phyloP scores from a whole-genome alignment of 2,329 filamentous ascomycete species.

The Fusarium goolgardi region DNA sequence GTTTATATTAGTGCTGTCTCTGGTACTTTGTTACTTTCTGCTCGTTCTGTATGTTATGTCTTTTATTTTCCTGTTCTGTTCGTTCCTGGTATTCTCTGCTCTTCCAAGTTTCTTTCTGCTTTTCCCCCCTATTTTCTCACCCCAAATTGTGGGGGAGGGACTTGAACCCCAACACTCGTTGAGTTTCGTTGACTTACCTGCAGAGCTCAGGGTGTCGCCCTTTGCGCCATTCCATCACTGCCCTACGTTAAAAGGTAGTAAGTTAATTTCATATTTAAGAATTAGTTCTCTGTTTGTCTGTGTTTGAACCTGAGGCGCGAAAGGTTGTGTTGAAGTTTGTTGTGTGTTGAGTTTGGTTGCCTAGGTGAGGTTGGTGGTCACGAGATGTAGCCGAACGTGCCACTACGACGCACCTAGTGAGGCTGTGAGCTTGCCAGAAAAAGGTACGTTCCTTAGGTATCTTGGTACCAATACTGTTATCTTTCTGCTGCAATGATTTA shows the following conservation, averaged over 20 bases:
- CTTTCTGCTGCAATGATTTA: rapidly evolving
- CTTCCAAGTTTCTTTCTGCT: rapidly evolving
- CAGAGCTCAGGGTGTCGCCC: conserved; percentile 20
- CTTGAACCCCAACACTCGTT: conserved; percentile 5
- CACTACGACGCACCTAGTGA: no score
- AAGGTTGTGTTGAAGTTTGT: background rate
- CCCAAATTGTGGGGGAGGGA: background rate
- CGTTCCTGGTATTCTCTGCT: background rate
- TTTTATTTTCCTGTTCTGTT: background rate
- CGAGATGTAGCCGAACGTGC: no score
- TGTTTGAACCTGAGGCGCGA: no score
- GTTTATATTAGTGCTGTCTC: background rate
- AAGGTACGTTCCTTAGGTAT: background rate
- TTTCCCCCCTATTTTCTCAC: background rate
- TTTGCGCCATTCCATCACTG: conserved; percentile 26
- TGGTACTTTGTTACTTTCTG: background rate
- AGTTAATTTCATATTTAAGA: background rate
- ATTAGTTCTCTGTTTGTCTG: background rate
- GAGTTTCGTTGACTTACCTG: conserved; percentile 10
- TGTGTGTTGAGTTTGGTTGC: background rate
- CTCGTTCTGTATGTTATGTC: background rate
- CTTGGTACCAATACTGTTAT: background rate
- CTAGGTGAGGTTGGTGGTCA: background rate
- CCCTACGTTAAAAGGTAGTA: background rate
- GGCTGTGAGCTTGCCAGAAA: background rate